Evolutionary conservation across 176 grass and related monocot genomes (phyloP).

Genomic region (Luzula sylvatica): DNA sequence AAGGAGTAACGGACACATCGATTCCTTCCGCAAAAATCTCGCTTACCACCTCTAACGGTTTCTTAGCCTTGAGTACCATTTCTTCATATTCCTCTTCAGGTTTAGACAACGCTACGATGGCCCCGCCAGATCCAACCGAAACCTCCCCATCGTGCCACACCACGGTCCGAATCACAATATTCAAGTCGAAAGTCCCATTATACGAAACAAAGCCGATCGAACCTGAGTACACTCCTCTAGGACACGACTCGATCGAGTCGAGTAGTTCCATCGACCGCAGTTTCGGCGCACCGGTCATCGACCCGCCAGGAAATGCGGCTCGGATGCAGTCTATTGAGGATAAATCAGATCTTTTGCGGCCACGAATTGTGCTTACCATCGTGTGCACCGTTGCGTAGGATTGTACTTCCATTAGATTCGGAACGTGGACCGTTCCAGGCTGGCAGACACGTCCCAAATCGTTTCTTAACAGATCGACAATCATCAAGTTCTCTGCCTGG

Average conservation of each 20-base stretch:
- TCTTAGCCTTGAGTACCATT: constrained; percentile 87
- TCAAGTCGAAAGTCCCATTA: constrained; percentile 72
- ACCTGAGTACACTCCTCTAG: constrained; percentile 89
- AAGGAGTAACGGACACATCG: neutral
- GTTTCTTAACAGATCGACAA: constrained; percentile 91
- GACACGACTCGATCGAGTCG: constrained; percentile 58
- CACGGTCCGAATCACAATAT: constrained; percentile 76
- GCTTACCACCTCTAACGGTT: constrained; percentile 50
- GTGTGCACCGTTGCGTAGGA: constrained; percentile 89
- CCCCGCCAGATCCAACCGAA: constrained; percentile 63
- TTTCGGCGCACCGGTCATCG: constrained; percentile 94
- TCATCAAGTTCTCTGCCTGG: constrained; percentile 96
- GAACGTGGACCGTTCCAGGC: constrained; percentile 66
- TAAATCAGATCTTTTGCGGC: constrained; percentile 42
- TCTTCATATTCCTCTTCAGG: constrained; percentile 69
- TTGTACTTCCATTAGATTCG: constrained; percentile 77
- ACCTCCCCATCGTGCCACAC: constrained; percentile 57
- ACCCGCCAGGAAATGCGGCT: constrained; percentile 86
- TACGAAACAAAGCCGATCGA: constrained; percentile 88
- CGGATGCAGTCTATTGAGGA: constrained; percentile 59
- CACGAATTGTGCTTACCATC: constrained; percentile 70
- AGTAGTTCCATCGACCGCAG: constrained; percentile 92
- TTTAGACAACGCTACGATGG: constrained; percentile 53
- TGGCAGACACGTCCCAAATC: constrained; percentile 70
- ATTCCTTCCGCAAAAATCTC: constrained; percentile 15